phyloP scores from a whole-genome alignment of 257 asterid species.

The Nyctanthes arbortristis region DNA sequence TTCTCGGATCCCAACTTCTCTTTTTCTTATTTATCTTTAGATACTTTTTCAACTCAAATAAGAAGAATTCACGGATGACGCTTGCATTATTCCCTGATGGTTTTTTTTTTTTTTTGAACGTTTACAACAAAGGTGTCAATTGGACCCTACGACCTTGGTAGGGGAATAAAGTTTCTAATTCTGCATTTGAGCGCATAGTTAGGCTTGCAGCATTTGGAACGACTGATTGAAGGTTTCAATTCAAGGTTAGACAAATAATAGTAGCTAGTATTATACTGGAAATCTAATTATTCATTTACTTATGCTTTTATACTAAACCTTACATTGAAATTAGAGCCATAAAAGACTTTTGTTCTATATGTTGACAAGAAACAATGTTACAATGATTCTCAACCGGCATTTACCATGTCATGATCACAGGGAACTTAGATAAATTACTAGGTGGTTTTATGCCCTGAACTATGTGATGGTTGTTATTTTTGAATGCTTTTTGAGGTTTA shows the following conservation, averaged over 20 bases:
- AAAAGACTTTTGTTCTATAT: background rate
- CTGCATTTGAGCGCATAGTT: background rate
- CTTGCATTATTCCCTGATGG: background rate
- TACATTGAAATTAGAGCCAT: background rate
- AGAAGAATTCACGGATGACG: background rate
- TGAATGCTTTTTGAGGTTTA: conserved; percentile 12
- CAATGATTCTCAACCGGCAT: background rate
- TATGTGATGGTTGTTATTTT: conserved; percentile 13
- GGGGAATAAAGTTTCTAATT: background rate
- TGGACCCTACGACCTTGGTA: background rate
- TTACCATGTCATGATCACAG: conserved; percentile 9
- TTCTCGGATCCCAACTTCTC: conserved; percentile 16
- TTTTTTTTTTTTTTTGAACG: background rate
- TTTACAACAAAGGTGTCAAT: background rate
- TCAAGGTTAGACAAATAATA: too few relatives aligned
- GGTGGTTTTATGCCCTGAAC: conserved; percentile 14
- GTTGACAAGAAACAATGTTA: conserved; percentile 6
- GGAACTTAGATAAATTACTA: background rate
- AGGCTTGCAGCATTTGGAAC: too few relatives aligned
- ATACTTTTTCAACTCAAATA: background rate
- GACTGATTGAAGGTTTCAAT: too few relatives aligned
- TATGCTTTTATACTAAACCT: background rate
- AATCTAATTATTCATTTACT: background rate
- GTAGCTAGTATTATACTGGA: too few relatives aligned
- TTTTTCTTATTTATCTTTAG: background rate